Evolutionary conservation across 495 filamentous ascomycete species (phyloP).

Genomic region (Alectoria sarmentosa): DNA sequence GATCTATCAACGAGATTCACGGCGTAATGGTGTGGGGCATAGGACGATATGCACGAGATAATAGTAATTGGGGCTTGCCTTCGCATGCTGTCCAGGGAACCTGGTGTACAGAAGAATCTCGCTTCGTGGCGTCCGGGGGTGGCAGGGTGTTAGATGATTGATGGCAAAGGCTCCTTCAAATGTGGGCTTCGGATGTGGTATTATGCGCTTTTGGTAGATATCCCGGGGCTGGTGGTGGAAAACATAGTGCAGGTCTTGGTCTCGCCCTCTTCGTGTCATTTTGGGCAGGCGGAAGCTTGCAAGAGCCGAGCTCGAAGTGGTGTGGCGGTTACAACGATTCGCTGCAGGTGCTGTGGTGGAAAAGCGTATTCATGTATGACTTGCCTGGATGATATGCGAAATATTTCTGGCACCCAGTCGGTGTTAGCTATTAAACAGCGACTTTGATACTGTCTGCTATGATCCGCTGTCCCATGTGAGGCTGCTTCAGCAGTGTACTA

Average conservation of each 20-base stretch:
- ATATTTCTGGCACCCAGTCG: background rate
- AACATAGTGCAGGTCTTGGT: slow-evolving; percentile 2
- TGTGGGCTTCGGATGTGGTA: background rate
- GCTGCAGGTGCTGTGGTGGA: background rate
- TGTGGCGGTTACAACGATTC: background rate
- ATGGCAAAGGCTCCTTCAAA: background rate
- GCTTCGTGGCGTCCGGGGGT: slow-evolving; percentile 2
- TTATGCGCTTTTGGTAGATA: no score
- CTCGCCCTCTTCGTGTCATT: background rate
- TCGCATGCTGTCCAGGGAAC: background rate
- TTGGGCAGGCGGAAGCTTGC: background rate
- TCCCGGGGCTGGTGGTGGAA: slow-evolving; percentile 4
- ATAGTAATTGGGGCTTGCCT: slow-evolving; percentile 8
- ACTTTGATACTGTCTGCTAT: background rate
- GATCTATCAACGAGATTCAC: slow-evolving; percentile 9
- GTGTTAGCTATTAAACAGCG: background rate
- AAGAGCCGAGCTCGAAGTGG: background rate
- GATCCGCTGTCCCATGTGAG: background rate
- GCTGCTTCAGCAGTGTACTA: no score
- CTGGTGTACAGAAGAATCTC: background rate
- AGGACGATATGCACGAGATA: slow-evolving; percentile 8
- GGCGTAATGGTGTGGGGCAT: slow-evolving; percentile 8
- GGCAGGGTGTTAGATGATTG: slow-evolving; percentile 10
- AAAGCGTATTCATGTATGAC: background rate
- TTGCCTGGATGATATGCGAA: background rate